Evolutionary conservation across 73 alveolate species (phyloP).

Genomic region (Symbiodinium pilosum): DNA sequence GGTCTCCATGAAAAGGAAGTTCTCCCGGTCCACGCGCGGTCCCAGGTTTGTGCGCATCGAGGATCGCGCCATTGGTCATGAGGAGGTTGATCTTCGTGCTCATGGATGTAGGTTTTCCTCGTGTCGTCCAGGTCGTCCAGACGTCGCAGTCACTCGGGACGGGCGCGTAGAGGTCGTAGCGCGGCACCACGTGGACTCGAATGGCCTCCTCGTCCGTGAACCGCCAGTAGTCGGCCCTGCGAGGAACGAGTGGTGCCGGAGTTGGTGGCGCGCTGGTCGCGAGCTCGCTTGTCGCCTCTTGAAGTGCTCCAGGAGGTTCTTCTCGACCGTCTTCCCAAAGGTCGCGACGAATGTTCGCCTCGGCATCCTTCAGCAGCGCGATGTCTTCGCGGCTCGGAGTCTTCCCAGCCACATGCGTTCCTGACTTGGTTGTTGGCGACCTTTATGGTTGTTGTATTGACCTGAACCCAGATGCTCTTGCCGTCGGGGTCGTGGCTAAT

Average conservation of each 20-base stretch:
- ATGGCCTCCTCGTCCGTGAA: not conserved
- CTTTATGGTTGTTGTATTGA: not conserved
- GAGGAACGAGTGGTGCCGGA: too few species aligned
- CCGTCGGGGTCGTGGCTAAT: slow-evolving; percentile 19
- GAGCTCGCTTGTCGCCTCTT: not conserved
- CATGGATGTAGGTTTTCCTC: not conserved
- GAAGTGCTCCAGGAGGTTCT: not conserved
- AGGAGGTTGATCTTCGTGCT: not conserved
- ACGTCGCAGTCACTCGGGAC: not conserved
- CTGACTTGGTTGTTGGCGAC: not conserved
- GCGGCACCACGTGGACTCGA: slow-evolving; percentile 9
- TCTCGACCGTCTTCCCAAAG: not conserved
- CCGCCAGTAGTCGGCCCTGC: not conserved
- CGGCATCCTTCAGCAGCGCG: not conserved
- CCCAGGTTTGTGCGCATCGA: not conserved
- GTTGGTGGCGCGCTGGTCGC: not conserved
- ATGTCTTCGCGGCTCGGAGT: not conserved
- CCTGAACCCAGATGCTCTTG: slow-evolving; percentile 15
- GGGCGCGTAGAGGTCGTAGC: slow-evolving; percentile 8
- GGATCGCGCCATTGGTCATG: slow-evolving; percentile 1
- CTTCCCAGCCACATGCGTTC: not conserved
- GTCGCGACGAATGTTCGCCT: not conserved
- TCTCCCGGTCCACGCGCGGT: not conserved
- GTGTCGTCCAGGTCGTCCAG: not conserved
- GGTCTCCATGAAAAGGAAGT: not conserved